These are phyloP conservation scores for Phytophthora sojae DNA, from an alignment of 352 stramenopile genomes.

Conservation along the genomic window DNA sequence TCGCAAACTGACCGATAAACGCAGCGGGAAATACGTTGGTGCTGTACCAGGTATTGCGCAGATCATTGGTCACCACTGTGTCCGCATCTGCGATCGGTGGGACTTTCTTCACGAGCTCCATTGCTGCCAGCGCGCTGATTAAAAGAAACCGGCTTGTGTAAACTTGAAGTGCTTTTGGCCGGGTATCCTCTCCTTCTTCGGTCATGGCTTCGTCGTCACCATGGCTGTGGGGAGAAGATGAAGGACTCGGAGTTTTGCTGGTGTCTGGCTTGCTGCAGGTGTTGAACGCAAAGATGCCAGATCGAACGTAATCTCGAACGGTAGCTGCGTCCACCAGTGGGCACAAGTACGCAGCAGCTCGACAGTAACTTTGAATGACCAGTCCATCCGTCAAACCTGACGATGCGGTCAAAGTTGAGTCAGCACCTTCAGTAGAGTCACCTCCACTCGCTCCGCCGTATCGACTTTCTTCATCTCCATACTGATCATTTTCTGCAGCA, in stretches of 20 bases:
- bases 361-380: conserved; percentile 77
- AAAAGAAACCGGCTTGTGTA: conserved; percentile 75
- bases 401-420: conserved; percentile 22
- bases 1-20: conserved; percentile 79
- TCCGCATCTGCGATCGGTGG: conserved; percentile 53
- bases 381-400: conserved; percentile 61
- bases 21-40: conserved; percentile 73
- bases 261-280: conserved; percentile 1
- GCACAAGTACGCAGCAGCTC: conserved; percentile 77
- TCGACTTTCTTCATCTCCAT: conserved; percentile 68
- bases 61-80: conserved; percentile 46
- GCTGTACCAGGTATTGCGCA: conserved; percentile 70
- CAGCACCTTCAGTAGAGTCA: conserved; percentile 13
- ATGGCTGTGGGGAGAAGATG: conserved; percentile 19
- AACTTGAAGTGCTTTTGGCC: conserved; percentile 18
- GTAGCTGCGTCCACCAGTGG: conserved; percentile 56
- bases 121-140: conserved; percentile 74
- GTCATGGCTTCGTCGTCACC: conserved; percentile 18
- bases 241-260: conserved; percentile 14
- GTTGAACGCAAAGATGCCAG: conserved; percentile 74
- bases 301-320: conserved; percentile 66
- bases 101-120: conserved; percentile 70
- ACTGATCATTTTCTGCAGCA: conserved; percentile 73
- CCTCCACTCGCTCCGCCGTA: conserved; percentile 39
- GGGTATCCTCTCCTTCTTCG: conserved; percentile 4